Conservation (phyloP, 169 alveolate genomes). For the Besnoitia besnoiti region DNA sequence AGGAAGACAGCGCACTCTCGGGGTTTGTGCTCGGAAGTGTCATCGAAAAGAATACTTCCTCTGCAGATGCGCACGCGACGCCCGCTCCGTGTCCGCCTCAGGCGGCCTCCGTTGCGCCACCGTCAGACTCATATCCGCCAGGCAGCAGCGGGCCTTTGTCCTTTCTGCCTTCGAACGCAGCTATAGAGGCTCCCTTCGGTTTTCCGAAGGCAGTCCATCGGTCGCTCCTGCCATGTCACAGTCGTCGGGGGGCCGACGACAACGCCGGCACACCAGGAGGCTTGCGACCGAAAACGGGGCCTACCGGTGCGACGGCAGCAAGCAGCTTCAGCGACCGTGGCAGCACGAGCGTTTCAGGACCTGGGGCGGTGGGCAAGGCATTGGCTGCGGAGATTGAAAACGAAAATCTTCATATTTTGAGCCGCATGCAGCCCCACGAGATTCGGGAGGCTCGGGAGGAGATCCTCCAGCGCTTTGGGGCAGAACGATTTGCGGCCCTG, state of each 20-base stretch:
- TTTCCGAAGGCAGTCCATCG: slow-evolving; percentile 34
- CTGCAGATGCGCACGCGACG: not conserved
- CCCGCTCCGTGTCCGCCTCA: not conserved
- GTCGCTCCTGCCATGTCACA: not conserved
- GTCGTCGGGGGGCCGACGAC: not conserved
- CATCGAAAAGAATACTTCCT: not conserved
- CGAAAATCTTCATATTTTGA: not conserved
- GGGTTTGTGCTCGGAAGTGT: slow-evolving; percentile 15
- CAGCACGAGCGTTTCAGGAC: too few relatives aligned
- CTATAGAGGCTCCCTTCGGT: slow-evolving; percentile 13
- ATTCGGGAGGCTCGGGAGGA: slow-evolving; percentile 11
- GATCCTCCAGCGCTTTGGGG: slow-evolving; percentile 12
- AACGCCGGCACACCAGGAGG: not conserved
- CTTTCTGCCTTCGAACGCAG: not conserved
- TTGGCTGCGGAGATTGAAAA: not conserved
- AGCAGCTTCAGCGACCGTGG: too few relatives aligned
- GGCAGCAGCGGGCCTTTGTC: not conserved
- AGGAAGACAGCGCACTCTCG: not conserved
- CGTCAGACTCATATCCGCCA: not conserved
- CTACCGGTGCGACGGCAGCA: too few relatives aligned
- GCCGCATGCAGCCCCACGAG: slow-evolving; percentile 31
- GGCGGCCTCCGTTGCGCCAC: not conserved
- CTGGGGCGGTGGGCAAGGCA: not conserved
- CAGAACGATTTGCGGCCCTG: slow-evolving; percentile 25
- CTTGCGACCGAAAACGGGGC: too few relatives aligned